phyloP scores from a whole-genome alignment of 106 monocot species.

The Alisma plantagoaquatica region DNA sequence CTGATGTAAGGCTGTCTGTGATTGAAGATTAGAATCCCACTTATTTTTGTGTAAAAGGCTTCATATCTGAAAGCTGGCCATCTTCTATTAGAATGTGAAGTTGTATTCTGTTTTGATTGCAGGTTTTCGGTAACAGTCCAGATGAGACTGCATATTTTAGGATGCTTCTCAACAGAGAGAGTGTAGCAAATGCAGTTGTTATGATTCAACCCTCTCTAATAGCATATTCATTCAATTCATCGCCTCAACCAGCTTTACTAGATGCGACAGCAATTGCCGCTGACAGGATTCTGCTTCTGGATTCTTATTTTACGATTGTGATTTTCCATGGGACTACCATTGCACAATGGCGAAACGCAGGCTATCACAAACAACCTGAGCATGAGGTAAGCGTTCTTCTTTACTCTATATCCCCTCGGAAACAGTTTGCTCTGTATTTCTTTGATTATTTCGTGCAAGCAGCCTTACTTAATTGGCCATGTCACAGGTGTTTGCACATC shows the following conservation, averaged over 20 bases:
- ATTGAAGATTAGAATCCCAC: too few species aligned
- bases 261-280: conserved; percentile 86
- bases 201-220: conserved; percentile 96
- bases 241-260: conserved; percentile 65
- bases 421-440: too few species aligned
- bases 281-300: conserved; percentile 78
- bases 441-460: too few species aligned
- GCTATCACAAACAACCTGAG: conserved; percentile 82
- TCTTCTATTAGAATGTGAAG: not conserved
- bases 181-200: conserved; percentile 79
- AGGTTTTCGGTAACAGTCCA: conserved; percentile 93
- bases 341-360: conserved; percentile 91
- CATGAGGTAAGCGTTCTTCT: conserved; percentile 44
- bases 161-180: conserved; percentile 83
- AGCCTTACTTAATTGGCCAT: too few species aligned
- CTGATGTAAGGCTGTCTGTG: too few species aligned
- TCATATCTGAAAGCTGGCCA: too few species aligned
- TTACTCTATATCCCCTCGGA: too few species aligned
- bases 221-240: conserved; percentile 81
- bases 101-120: conserved; percentile 7
- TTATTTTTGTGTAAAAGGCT: too few species aligned
- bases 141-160: conserved; percentile 98
- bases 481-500: conserved; percentile 69
- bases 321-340: conserved; percentile 88
- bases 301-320: conserved; percentile 89